These are phyloP conservation scores for Amniculicola lignicola DNA, from an alignment of 495 filamentous ascomycete species.

Conservation along the genomic window DNA sequence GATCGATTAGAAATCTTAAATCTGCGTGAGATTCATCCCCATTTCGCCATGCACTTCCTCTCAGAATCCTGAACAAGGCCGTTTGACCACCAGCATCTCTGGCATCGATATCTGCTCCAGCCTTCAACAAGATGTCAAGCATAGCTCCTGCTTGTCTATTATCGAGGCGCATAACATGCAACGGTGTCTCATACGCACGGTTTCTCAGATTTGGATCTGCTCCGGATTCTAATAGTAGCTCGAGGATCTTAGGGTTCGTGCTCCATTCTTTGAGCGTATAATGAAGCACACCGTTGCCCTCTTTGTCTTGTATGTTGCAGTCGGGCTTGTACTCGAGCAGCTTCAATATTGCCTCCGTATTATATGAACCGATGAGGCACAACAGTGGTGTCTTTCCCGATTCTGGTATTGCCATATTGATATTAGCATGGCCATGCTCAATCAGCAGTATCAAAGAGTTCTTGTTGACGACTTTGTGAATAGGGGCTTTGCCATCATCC, in stretches of 20 bases:
- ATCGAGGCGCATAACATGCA: conserved; percentile 41
- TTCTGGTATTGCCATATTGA: background rate
- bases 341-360: background rate
- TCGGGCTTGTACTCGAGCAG: background rate
- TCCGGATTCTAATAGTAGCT: conserved; percentile 6
- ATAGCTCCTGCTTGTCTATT: background rate
- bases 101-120: background rate
- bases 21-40: background rate
- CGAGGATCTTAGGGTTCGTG: background rate
- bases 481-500: background rate
- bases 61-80: background rate
- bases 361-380: background rate
- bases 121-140: conserved; percentile 2
- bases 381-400: background rate
- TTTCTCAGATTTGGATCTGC: conserved; percentile 23
- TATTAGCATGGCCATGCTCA: background rate
- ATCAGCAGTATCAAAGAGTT: background rate
- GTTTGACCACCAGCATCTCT: background rate
- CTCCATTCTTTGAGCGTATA: background rate
- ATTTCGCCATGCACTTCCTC: no score
- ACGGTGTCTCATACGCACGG: conserved; percentile 41
- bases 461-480: background rate
- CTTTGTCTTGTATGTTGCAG: background rate
- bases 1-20: background rate
- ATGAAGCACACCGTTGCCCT: conserved; percentile 12